These are phyloP conservation scores for Trapa bicornis DNA, from an alignment of 345 rosid genomes.

Conservation along the genomic window DNA sequence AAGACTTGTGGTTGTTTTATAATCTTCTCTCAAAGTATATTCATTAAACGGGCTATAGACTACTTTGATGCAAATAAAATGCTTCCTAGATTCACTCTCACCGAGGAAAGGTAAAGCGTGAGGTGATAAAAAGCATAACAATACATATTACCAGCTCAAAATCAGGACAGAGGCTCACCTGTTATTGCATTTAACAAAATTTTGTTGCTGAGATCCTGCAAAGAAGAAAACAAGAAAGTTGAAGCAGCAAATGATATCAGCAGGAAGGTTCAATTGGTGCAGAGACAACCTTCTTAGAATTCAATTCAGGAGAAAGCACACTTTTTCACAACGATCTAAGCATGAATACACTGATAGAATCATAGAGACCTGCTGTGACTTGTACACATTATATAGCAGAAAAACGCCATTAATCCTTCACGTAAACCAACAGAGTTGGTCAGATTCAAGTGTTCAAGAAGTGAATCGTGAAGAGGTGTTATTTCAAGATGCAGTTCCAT, in stretches of 20 bases:
- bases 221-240: conserved; percentile 8
- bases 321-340: not conserved
- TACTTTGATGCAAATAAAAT: not conserved
- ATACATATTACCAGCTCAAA: not conserved
- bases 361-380: too few species aligned
- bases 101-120: not conserved
- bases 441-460: not conserved
- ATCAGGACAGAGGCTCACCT: conserved; percentile 20
- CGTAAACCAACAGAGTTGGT: not conserved
- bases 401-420: too few species aligned
- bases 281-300: not conserved
- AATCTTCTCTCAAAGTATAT: too few species aligned
- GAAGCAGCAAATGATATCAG: not conserved
- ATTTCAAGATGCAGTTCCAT: not conserved
- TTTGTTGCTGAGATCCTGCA: conserved; percentile 46
- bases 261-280: not conserved
- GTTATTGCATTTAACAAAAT: conserved; percentile 42
- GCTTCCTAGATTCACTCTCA: not conserved
- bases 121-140: not conserved
- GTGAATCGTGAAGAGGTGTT: not conserved
- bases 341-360: too few species aligned
- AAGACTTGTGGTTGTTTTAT: not conserved
- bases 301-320: not conserved
- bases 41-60: not conserved
- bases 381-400: too few species aligned